Percentiles rank a stretch among this genome's conserved stretches.
Evolutionary conservation across 169 alveolate genomes (phyloP).

Genomic region (Cryptosporidium baileyi): DNA sequence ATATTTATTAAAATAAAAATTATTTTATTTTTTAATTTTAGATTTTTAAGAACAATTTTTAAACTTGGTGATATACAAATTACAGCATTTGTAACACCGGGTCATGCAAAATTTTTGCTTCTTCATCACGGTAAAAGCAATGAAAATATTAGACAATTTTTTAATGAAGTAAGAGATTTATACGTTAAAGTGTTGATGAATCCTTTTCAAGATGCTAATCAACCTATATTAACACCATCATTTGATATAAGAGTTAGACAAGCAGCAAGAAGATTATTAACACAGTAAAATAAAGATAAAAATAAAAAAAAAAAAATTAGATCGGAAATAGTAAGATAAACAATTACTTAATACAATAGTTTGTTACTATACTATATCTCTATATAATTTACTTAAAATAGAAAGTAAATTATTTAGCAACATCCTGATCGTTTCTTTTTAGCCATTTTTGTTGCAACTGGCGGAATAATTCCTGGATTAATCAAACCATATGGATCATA

Average conservation of each 20-base stretch:
- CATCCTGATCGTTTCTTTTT: slow-evolving; percentile 68
- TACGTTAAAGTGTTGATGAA: slow-evolving; percentile 47
- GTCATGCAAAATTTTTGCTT: slow-evolving; percentile 51
- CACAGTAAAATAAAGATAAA: neutral
- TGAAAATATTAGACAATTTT: slow-evolving; percentile 50
- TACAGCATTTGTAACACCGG: slow-evolving; percentile 63
- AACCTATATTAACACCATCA: slow-evolving; percentile 60
- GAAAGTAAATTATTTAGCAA: neutral
- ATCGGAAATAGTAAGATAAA: neutral
- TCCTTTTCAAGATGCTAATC: slow-evolving; percentile 66
- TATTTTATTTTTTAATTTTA: neutral
- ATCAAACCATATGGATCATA: slow-evolving; percentile 69
- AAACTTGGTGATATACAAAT: slow-evolving; percentile 62
- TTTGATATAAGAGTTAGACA: slow-evolving; percentile 67
- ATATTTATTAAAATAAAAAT: neutral
- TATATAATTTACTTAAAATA: neutral
- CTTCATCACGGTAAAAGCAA: slow-evolving; percentile 55
- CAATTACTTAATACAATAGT: neutral
- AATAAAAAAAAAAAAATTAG: neutral
- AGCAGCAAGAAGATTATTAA: slow-evolving; percentile 53
- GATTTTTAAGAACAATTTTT: slow-evolving; percentile 51
- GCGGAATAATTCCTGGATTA: slow-evolving; percentile 67
- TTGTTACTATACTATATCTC: neutral
- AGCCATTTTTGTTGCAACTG: slow-evolving; percentile 54
- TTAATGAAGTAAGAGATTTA: slow-evolving; percentile 58